Base-by-base conservation (phyloP, 352 stramenopile species). In the Pythium aquatile region DNA sequence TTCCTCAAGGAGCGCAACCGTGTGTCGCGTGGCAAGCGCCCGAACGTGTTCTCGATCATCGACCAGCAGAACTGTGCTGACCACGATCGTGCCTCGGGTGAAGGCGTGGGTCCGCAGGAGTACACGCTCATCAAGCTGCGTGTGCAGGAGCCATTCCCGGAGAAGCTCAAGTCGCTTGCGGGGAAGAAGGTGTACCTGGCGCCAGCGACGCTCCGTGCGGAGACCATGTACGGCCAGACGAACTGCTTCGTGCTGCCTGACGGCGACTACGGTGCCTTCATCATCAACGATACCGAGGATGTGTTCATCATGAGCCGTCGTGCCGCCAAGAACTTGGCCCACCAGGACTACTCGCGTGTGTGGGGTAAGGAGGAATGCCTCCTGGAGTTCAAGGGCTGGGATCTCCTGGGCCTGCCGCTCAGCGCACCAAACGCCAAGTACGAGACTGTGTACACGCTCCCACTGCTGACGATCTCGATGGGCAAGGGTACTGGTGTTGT, bases 161-260 rank as follows among this genome's bases (percentile, higher is more conserved):
- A 85, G 47, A 93, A 92, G 61, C 69, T 98, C 11, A 68, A 79
- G 35, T 39, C 82, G 7, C 79, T 98, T 26, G 68, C 74, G 1
- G 88, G 85, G 63, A 91, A 97, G 70, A 94, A 94, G 52, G 93
- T 99, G 13, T 99, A 95, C 77, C 74, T 99, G 46, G 97, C 98
- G 5, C 96, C 98, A 1, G 98, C 98, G 5, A 99, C 98, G 35
- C 86, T 99, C 35, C 93, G 98, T 63, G 97, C 98, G 0, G 98
- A 99, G 82, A 99, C 98, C 49, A 99, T 99, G 94, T 98, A 99
- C 75, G 98, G 98, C 54, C 98, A 99, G 87, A 99, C 98, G 13
- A 99, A 99, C 86, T 99, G 97, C 87, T 99, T 99, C 70, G 96
- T 99, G 65, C 86, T 99, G 44, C 98, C 98, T 9, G 93, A 97